phyloP scores from a whole-genome alignment of 495 filamentous ascomycete species.

The Hyaloscypha finlandica region DNA sequence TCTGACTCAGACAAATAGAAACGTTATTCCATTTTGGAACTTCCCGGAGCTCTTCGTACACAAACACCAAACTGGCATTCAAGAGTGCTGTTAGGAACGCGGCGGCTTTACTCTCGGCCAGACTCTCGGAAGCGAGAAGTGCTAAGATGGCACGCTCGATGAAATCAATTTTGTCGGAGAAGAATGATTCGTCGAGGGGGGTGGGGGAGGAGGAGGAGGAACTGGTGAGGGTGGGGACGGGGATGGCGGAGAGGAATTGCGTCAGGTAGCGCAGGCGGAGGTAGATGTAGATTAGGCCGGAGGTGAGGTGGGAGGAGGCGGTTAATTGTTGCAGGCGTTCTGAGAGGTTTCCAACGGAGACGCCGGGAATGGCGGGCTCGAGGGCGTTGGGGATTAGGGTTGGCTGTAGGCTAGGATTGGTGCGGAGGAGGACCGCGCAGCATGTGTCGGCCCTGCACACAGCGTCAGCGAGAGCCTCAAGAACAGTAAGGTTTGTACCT shows the following conservation, averaged over 20 bases:
- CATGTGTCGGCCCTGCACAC: constrained; percentile 15
- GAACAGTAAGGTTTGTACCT: neutral
- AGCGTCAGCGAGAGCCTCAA: neutral
- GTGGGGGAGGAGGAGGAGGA: neutral
- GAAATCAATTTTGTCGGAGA: constrained; percentile 12
- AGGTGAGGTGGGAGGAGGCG: neutral
- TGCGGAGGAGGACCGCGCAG: constrained; percentile 8
- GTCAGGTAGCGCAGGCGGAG: constrained; percentile 19
- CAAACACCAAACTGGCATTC: constrained; percentile 7
- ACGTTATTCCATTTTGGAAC: constrained; percentile 18
- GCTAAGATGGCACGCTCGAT: constrained; percentile 5
- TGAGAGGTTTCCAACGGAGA: neutral
- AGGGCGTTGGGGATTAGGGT: constrained; percentile 6
- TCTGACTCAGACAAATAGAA: constrained; percentile 8
- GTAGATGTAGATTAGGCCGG: constrained; percentile 11
- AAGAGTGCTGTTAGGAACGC: constrained; percentile 16
- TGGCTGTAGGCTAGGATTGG: constrained; percentile 2
- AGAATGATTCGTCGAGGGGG: constrained; percentile 6
- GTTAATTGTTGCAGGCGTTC: neutral
- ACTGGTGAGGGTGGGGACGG: neutral
- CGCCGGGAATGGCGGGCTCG: constrained; percentile 13
- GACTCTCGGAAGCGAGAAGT: neutral
- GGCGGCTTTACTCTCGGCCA: neutral
- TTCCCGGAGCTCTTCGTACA: constrained; percentile 12
- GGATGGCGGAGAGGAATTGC: constrained; percentile 1